Conservation (phyloP, 2,329 filamentous ascomycete genomes). For the Aspergillus niger region DNA sequence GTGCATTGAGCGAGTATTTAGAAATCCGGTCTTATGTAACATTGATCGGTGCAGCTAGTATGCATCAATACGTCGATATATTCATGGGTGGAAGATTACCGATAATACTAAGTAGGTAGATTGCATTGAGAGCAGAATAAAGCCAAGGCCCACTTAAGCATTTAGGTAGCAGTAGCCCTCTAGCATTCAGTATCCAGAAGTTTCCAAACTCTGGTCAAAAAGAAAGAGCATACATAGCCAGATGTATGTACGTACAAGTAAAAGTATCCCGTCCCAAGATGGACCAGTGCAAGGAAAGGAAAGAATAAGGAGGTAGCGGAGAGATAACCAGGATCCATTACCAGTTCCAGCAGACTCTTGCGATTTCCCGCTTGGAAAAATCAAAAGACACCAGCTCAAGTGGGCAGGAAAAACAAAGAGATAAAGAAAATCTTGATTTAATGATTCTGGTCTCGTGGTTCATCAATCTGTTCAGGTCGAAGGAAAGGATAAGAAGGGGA, state of each 20-base stretch:
- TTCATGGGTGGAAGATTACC: too few species aligned
- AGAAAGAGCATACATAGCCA: neutral
- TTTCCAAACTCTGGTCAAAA: too few species aligned
- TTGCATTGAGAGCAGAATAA: too few species aligned
- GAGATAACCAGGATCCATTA: neutral
- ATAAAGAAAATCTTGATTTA: neutral
- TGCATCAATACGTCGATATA: too few species aligned
- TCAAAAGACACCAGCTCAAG: neutral
- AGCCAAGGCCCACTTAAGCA: too few species aligned
- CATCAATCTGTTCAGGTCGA: conserved; percentile 13
- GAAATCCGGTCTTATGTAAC: too few species aligned
- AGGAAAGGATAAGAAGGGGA: conserved; percentile 7
- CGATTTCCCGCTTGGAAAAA: neutral
- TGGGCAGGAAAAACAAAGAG: neutral
- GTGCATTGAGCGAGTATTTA: too few species aligned
- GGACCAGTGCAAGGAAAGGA: neutral
- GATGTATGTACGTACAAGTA: conserved; percentile 1
- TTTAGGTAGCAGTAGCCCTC: neutral
- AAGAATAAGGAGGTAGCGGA: neutral
- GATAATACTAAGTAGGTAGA: too few species aligned
- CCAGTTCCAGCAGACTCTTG: neutral
- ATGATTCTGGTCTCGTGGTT: conserved; percentile 10
- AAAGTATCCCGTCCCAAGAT: neutral
- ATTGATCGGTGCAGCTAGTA: too few species aligned
- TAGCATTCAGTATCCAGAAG: neutral